Percentiles rank a stretch among this genome's conserved stretches.
phyloP scores from a whole-genome alignment of 73 alveolate genomes.

The Symbiodinium natans region DNA sequence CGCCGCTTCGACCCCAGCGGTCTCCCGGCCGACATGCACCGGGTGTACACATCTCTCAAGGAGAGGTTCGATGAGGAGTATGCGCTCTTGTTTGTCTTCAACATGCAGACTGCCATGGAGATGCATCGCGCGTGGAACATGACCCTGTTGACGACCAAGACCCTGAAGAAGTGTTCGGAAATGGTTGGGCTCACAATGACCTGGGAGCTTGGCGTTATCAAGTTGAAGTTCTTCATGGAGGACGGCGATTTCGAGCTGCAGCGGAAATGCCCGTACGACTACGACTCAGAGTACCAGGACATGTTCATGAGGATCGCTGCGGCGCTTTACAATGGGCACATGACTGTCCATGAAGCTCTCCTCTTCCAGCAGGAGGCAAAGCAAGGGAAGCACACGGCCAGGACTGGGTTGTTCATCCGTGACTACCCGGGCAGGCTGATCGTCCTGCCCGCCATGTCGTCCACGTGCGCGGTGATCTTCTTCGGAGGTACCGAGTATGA shows the following conservation, averaged over 20 bases:
- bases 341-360: constrained; percentile 79
- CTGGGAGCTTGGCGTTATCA: constrained; percentile 89
- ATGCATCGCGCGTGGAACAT: constrained; percentile 94
- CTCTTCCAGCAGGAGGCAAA: constrained; percentile 76
- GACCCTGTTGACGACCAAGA: constrained; percentile 71
- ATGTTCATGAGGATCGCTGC: constrained; percentile 75
- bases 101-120: constrained; percentile 91
- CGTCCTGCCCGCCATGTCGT: constrained; percentile 81
- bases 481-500: constrained; percentile 42
- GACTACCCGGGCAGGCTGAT: constrained; percentile 77
- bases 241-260: constrained; percentile 86
- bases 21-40: constrained; percentile 76
- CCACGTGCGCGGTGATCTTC: constrained; percentile 92
- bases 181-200: constrained; percentile 73
- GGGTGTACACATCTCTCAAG: constrained; percentile 67
- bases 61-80: constrained; percentile 87
- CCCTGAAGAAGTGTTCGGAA: constrained; percentile 64
- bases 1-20: constrained; percentile 31
- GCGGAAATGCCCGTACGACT: constrained; percentile 89
- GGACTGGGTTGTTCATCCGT: constrained; percentile 68
- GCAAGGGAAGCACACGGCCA: constrained; percentile 86
- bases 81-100: constrained; percentile 54
- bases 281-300: constrained; percentile 93
- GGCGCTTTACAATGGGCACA: constrained; percentile 67
- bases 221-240: constrained; percentile 92